These are phyloP conservation scores for Simmondsia chinensis DNA, from an alignment of 148 eudicot species.

Conservation along the genomic window DNA sequence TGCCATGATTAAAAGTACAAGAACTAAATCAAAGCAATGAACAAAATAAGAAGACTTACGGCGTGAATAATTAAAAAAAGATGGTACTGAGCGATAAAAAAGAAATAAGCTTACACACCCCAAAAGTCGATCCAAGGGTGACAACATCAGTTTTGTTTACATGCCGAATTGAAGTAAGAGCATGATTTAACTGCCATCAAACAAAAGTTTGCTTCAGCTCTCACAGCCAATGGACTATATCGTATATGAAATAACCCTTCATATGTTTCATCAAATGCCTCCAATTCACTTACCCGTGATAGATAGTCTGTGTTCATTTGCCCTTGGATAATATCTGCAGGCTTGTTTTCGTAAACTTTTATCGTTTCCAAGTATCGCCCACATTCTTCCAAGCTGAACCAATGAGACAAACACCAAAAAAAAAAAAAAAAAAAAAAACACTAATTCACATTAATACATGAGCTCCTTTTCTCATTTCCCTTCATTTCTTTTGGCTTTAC, in stretches of 20 bases:
- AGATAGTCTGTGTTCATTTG: constrained; percentile 80
- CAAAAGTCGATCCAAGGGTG: constrained; percentile 94
- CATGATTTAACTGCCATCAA: constrained; percentile 63
- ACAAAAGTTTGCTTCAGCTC: background rate
- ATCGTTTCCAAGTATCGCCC: constrained; percentile 90
- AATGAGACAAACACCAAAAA: constrained; percentile 7
- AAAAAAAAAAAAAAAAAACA: background rate
- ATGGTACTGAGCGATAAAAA: background rate
- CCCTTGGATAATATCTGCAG: constrained; percentile 93
- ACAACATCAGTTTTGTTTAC: constrained; percentile 94
- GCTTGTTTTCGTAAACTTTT: constrained; percentile 86
- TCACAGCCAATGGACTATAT: background rate
- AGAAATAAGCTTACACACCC: constrained; percentile 39
- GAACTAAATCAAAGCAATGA: too few species aligned
- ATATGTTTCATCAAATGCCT: background rate
- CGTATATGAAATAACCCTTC: background rate
- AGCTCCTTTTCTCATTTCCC: background rate
- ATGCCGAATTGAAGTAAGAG: constrained; percentile 75
- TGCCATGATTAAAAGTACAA: too few species aligned
- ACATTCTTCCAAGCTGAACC: constrained; percentile 97
- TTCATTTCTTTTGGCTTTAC: too few species aligned
- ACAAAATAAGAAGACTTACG: too few species aligned
- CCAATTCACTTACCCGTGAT: constrained; percentile 65
- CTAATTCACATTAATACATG: background rate
- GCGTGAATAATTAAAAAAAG: background rate